These are phyloP conservation scores for Mallotus repandus DNA, from an alignment of 441 rosid genomes.

Conservation along the genomic window DNA sequence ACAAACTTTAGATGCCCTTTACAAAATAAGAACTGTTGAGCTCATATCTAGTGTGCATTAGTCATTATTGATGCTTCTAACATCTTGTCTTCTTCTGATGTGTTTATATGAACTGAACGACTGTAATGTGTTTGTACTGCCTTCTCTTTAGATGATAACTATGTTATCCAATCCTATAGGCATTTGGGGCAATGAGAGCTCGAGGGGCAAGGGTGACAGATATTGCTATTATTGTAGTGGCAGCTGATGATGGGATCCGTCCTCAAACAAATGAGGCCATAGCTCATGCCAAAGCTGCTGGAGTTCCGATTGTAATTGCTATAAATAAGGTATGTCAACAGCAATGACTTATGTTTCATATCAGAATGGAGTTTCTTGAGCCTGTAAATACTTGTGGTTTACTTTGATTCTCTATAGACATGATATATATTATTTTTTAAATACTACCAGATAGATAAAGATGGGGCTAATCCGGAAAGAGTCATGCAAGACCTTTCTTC, in stretches of 20 bases:
- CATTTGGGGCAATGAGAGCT: conserved; percentile 99
- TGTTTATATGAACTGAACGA: conserved; percentile 19
- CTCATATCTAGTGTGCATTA: conserved; percentile 5
- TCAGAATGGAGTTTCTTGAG: conserved; percentile 6
- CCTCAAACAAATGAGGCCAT: conserved; percentile 98
- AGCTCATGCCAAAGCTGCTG: conserved; percentile 97
- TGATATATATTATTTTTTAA: background rate
- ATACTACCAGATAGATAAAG: conserved; percentile 80
- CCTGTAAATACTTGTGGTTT: conserved; percentile 21
- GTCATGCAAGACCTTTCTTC: conserved; percentile 98
- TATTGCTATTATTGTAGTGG: conserved; percentile 92
- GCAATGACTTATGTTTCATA: conserved; percentile 4
- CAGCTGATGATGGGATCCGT: conserved; percentile 98
- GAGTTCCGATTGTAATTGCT: conserved; percentile 89
- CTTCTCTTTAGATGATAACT: conserved; percentile 35
- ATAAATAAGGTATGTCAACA: conserved; percentile 69
- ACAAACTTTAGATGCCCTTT: conserved; percentile 10
- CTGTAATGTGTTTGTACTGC: conserved; percentile 14
- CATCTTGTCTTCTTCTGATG: background rate
- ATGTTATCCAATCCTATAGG: conserved; percentile 51
- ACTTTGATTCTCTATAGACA: conserved; percentile 14
- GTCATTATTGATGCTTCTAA: conserved; percentile 11
- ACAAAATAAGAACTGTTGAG: conserved; percentile 13
- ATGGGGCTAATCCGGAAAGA: conserved; percentile 91
- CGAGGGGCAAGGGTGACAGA: conserved; percentile 98